A percentile compares a stretch with the other conserved stretches of the same genome.
Conservation (phyloP, 176 grass and related monocot genomes). For the Aegilops tauschii region DNA sequence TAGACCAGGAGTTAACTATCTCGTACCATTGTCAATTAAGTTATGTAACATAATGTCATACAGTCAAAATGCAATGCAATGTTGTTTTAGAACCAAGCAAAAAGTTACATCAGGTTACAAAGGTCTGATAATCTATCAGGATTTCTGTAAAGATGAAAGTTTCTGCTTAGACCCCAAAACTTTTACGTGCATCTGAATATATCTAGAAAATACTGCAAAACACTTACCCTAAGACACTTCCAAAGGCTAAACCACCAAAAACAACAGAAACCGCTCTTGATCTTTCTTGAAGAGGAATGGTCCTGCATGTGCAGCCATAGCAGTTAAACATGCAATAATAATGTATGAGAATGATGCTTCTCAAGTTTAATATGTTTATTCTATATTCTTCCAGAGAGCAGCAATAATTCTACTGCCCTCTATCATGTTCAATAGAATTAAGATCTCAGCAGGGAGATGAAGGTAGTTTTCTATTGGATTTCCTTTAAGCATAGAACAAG, state of each 20-base stretch:
- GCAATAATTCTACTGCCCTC: neutral
- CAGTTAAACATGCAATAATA: neutral
- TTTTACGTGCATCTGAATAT: slow-evolving; percentile 5
- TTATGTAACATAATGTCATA: neutral
- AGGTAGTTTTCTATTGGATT: neutral
- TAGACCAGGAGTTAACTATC: neutral
- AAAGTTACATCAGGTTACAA: slow-evolving; percentile 3
- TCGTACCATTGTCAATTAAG: neutral
- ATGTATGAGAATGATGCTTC: neutral
- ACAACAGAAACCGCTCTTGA: slow-evolving; percentile 98
- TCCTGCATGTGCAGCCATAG: slow-evolving; percentile 54
- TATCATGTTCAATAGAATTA: neutral
- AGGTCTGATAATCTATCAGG: neutral
- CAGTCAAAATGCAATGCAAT: neutral
- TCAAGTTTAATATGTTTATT: neutral
- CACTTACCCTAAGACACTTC: slow-evolving; percentile 86
- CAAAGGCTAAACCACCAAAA: slow-evolving; percentile 93
- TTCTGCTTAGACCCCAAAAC: neutral
- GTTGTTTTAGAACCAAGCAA: slow-evolving; percentile 11
- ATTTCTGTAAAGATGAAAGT: slow-evolving; percentile 6
- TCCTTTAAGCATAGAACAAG: neutral
- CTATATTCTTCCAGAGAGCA: neutral
- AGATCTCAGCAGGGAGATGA: neutral
- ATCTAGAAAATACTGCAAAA: slow-evolving; percentile 30
- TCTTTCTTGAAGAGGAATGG: slow-evolving; percentile 79